Base-by-base conservation (phyloP, 106 monocot species). In the Dactylorhiza incarnata region DNA sequence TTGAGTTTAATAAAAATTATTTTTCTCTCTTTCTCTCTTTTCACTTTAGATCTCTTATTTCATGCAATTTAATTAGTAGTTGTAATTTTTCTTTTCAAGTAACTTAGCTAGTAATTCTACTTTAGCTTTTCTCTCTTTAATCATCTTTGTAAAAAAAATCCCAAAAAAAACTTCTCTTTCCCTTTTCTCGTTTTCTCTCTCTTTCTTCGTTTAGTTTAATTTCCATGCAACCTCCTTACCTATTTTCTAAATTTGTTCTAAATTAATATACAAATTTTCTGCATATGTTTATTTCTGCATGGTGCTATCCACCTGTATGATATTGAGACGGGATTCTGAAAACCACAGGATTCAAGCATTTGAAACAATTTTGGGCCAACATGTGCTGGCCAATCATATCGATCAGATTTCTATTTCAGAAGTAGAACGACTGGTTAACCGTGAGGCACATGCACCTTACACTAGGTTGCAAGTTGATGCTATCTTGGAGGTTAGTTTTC, bases 331-430 rank as follows among this genome's bases (percentile, higher is more conserved):
- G 45, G 46, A 13, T 55, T 43, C 49, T n/a, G 5, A 37, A 16
- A 29, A 9, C 23, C 86, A 76, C 89, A 97, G 99, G 84, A 84
- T 88, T 48, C 79, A 88, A 52, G 12, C 72, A 22, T 99, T 99
- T 81, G 83, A 89, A 62, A 73, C 84, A 5, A 87, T 94, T 49
- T 83, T 99, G 61, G 84, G 85, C 24, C 89, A 94, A 72, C 89
- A 99, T 75, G 86, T 94, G 43, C 17, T 88, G 48, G 77, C 84
- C 19, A 91, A 99, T 72, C 89, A 82, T 80, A 44, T 92, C 48
- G 91, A 91, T 75, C 91, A 86, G 61, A 99, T 94, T 23, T 85
- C 94, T 9, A 85, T 99, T 49, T 22, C 85, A 68, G 99, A 99
- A 59, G 76, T 99, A 67, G 99, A 94, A 74, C 83, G 79, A 23